Conservation (phyloP, 2,329 filamentous ascomycete species). For the Pezicula radicicola region DNA sequence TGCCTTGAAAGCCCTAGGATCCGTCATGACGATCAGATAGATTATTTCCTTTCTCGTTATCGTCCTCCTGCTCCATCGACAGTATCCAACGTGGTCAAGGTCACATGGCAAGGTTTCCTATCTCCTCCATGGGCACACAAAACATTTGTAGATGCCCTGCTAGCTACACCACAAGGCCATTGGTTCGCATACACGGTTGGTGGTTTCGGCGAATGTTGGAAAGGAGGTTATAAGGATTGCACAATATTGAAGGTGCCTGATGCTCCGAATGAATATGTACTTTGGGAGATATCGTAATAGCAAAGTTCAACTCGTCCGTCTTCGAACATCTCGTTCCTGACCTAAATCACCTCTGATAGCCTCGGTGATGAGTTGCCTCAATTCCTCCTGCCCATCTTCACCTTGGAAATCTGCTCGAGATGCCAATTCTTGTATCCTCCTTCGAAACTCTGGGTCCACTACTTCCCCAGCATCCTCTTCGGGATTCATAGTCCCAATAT, state of each 20-base stretch:
- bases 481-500: constrained; percentile 71
- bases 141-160: constrained; percentile 40
- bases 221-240: constrained; percentile 45
- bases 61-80: constrained; percentile 40
- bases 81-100: constrained; percentile 37
- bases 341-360: constrained; percentile 68
- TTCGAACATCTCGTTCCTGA: constrained; percentile 62
- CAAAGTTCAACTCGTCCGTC: constrained; percentile 51
- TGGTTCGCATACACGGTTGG: constrained; percentile 57
- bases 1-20: constrained; percentile 65
- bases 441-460: constrained; percentile 78
- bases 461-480: constrained; percentile 60
- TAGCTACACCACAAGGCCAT: constrained; percentile 40
- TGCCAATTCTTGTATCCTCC: constrained; percentile 86
- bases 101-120: constrained; percentile 60
- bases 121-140: constrained; percentile 49
- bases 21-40: constrained; percentile 52
- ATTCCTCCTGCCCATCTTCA: constrained; percentile 73
- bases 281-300: constrained; percentile 51
- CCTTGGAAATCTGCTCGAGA: constrained; percentile 79
- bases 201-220: constrained; percentile 44
- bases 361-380: constrained; percentile 77
- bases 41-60: constrained; percentile 70
- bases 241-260: constrained; percentile 51
- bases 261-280: constrained; percentile 49